These are phyloP conservation scores for Lichtheimia ramosa DNA, from an alignment of 371 early-diverging fungal species.

Conservation along the genomic window DNA sequence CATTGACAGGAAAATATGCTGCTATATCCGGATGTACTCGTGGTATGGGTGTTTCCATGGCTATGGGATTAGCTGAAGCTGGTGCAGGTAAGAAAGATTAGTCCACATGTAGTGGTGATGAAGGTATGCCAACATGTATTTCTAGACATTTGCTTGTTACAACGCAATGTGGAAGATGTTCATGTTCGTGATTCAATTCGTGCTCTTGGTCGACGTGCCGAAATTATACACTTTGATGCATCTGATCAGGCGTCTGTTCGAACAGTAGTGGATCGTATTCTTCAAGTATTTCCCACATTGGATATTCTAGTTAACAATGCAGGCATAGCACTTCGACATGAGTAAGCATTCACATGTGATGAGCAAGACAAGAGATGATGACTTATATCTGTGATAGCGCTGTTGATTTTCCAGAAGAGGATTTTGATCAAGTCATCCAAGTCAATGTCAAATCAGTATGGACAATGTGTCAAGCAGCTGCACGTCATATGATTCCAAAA, in stretches of 20 bases:
- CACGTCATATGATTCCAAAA: slow-evolving; percentile 20
- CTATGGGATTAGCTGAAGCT: slow-evolving; percentile 29
- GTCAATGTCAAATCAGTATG: slow-evolving; percentile 32
- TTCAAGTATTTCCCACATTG: slow-evolving; percentile 19
- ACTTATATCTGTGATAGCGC: slow-evolving; percentile 13
- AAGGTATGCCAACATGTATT: no score
- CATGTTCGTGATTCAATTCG: slow-evolving; percentile 22
- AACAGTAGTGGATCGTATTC: slow-evolving; percentile 16
- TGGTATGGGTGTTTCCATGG: slow-evolving; percentile 31
- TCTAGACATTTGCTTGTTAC: slow-evolving; percentile 27
- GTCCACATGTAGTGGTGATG: no score
- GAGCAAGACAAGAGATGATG: no score
- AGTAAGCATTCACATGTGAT: no score
- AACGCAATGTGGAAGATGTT: slow-evolving; percentile 19
- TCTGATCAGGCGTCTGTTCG: slow-evolving; percentile 17
- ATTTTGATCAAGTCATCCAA: slow-evolving; percentile 35
- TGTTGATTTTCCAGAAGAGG: slow-evolving; percentile 29
- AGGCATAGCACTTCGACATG: slow-evolving; percentile 23
- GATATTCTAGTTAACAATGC: slow-evolving; percentile 41
- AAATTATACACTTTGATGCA: slow-evolving; percentile 23
- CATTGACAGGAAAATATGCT: slow-evolving; percentile 23
- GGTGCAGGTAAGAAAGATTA: slow-evolving; percentile 26
- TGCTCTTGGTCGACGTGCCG: slow-evolving; percentile 23
- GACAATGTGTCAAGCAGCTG: slow-evolving; percentile 28
- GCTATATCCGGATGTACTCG: slow-evolving; percentile 33